These are phyloP conservation scores for Suillus paluster DNA, from an alignment of 768 basidiomycete species.

Conservation along the genomic window DNA sequence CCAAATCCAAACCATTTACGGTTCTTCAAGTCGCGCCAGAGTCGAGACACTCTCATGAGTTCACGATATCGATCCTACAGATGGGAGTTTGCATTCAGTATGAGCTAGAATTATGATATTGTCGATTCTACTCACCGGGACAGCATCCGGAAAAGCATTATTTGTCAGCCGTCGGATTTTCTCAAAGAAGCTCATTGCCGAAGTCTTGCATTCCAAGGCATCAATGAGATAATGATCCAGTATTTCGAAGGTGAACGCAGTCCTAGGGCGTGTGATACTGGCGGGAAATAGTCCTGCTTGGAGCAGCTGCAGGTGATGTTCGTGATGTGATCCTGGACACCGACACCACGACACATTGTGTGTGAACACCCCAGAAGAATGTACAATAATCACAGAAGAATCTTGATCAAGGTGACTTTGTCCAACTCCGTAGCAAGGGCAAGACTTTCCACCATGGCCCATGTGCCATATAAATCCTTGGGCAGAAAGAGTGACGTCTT, in stretches of 20 bases:
- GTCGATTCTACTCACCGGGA: neutral
- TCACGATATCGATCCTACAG: constrained; percentile 17
- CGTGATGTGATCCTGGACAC: neutral
- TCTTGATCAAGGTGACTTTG: too few relatives aligned
- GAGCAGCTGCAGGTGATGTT: neutral
- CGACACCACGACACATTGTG: constrained; percentile 5
- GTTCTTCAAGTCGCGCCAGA: constrained; percentile 11
- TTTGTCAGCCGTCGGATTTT: constrained; percentile 10
- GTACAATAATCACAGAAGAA: neutral
- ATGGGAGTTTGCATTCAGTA: neutral
- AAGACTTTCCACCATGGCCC: constrained; percentile 24
- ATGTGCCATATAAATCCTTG: constrained; percentile 20
- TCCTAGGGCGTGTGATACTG: constrained; percentile 1
- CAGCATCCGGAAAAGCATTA: neutral
- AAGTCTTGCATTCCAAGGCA: constrained; percentile 17
- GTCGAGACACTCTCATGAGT: constrained; percentile 14
- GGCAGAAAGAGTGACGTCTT: constrained; percentile 17
- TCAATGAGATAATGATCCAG: constrained; percentile 9
- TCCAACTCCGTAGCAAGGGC: constrained; percentile 13
- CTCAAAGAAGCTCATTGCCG: constrained; percentile 15
- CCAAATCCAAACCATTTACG: constrained; percentile 13
- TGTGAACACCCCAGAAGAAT: constrained; percentile 5
- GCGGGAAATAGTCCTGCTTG: constrained; percentile 2
- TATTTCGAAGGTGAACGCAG: constrained; percentile 10
- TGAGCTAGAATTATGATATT: neutral